A percentile compares a stretch with the other conserved stretches of the same genome.
phyloP scores from a whole-genome alignment of 176 grass and related monocot genomes.

The Chrysopogon serrulatus region DNA sequence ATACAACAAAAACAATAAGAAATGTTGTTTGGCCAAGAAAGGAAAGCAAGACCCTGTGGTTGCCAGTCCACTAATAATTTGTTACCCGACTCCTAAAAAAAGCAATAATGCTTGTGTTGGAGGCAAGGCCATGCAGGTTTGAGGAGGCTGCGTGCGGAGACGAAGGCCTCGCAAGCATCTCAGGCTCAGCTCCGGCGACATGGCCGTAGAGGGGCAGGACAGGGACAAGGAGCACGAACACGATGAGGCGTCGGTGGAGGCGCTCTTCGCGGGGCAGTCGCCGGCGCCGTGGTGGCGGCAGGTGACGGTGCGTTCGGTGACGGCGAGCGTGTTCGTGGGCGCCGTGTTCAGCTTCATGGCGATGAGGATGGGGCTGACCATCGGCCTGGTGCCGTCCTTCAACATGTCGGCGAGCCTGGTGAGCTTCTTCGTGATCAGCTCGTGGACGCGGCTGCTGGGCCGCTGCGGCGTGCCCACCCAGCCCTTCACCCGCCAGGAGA shows the following conservation, averaged over 20 bases:
- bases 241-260: constrained; percentile 36
- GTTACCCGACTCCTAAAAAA: constrained; percentile 3
- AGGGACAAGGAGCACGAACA: neutral
- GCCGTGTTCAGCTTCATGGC: constrained; percentile 43
- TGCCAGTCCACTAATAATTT: neutral
- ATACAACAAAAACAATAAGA: neutral
- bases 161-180: neutral
- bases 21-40: neutral
- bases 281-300: constrained; percentile 36
- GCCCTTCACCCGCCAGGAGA: constrained; percentile 41
- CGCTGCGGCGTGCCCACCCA: constrained; percentile 22
- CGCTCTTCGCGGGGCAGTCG: neutral
- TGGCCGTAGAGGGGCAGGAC: neutral
- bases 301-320: constrained; percentile 35
- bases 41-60: neutral
- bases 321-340: constrained; percentile 21
- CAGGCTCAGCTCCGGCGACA: neutral
- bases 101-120: constrained; percentile 1
- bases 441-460: constrained; percentile 22
- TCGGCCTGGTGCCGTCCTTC: constrained; percentile 38
- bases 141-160: neutral
- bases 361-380: constrained; percentile 47
- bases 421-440: constrained; percentile 36
- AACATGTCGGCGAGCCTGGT: constrained; percentile 47
- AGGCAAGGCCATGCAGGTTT: neutral